Conservation (phyloP, 2,329 filamentous ascomycete species). For the Fonsecaea nubica region DNA sequence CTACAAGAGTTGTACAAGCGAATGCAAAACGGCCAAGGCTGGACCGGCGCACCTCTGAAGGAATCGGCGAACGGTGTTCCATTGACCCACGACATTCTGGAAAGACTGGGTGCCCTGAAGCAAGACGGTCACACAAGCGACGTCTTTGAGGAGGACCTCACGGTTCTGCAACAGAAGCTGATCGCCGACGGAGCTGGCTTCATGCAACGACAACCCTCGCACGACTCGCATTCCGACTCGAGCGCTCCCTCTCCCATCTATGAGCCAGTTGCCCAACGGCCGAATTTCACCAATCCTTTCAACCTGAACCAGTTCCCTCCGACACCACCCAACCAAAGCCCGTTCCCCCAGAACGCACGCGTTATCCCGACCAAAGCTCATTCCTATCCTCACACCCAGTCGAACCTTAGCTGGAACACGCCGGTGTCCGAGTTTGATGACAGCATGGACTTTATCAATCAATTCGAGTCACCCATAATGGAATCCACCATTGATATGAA, state of each 20-base stretch:
- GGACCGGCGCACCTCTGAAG: conserved; percentile 62
- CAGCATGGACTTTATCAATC: conserved; percentile 39
- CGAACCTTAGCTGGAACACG: conserved; percentile 37
- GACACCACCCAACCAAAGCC: conserved; percentile 51
- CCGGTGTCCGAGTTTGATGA: conserved; percentile 37
- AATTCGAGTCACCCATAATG: conserved; percentile 38
- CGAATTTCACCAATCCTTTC: conserved; percentile 35
- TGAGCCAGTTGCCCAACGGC: conserved; percentile 34
- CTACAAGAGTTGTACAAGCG: conserved; percentile 67
- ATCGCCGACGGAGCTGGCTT: conserved; percentile 60
- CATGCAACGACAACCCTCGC: conserved; percentile 61
- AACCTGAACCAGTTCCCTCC: conserved; percentile 45
- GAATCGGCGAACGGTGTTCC: conserved; percentile 62
- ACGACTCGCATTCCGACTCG: conserved; percentile 65
- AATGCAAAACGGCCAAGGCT: conserved; percentile 59
- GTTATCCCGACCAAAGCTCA: conserved; percentile 31
- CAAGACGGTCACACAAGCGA: conserved; percentile 56
- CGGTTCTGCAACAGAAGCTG: conserved; percentile 61
- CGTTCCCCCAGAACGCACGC: conserved; percentile 41
- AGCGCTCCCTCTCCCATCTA: conserved; percentile 53
- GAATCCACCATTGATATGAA: conserved; percentile 32
- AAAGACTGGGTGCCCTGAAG: conserved; percentile 64
- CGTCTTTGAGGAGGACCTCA: conserved; percentile 66
- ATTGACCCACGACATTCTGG: conserved; percentile 68
- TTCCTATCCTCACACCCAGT: conserved; percentile 34